Conservation (phyloP, 164 flowering plant species). For the Sedum album region DNA sequence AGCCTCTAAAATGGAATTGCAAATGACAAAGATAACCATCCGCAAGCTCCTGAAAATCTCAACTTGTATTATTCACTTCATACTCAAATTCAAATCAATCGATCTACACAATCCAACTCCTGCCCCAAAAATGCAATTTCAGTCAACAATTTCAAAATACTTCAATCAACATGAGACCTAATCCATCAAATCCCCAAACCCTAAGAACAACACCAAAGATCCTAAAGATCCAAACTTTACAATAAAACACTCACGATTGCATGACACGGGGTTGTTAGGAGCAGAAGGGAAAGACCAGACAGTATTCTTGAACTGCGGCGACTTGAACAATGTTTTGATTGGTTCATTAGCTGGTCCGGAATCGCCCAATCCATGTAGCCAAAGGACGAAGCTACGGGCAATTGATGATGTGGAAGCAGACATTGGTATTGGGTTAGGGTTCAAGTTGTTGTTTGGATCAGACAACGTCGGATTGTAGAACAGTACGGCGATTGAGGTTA, state of each 20-base stretch:
- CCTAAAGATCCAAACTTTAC: conserved; percentile 1
- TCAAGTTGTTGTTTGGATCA: neutral
- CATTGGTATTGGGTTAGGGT: neutral
- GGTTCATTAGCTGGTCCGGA: conserved; percentile 91
- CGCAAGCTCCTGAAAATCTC: neutral
- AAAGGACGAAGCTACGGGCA: conserved; percentile 47
- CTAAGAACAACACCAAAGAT: neutral
- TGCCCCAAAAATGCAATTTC: neutral
- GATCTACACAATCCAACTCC: neutral
- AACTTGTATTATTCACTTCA: neutral
- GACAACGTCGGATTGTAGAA: conserved; percentile 15
- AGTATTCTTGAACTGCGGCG: conserved; percentile 59
- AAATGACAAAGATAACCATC: no score
- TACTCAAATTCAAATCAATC: neutral
- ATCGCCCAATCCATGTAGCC: conserved; percentile 78
- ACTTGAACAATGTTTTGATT: conserved; percentile 70
- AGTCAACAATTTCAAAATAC: neutral
- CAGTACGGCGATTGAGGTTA: conserved; percentile 20
- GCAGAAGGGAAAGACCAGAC: conserved; percentile 94
- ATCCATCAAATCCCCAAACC: neutral
- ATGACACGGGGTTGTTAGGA: conserved; percentile 67
- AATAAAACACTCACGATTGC: conserved; percentile 50
- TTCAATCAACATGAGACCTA: neutral
- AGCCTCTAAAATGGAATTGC: no score
- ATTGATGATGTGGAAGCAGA: conserved; percentile 13